A percentile compares a stretch with the other conserved stretches of the same genome.
These are phyloP conservation scores for Echites panduratus DNA, from an alignment of 257 asterid species.

Conservation along the genomic window DNA sequence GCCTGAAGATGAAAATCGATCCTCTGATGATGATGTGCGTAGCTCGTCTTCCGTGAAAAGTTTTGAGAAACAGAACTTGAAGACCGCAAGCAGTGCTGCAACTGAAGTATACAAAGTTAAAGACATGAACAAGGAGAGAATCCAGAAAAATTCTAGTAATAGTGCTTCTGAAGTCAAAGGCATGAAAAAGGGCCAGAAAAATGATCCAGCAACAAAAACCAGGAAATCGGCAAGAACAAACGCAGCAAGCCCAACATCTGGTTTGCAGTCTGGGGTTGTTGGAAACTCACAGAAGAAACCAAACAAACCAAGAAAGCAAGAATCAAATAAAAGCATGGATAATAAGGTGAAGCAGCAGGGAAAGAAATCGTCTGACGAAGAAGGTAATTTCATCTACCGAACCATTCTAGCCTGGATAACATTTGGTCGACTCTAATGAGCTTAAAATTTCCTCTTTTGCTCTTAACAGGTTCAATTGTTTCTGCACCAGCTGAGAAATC, in stretches of 20 bases:
- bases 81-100: conserved; percentile 29
- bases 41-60: conserved; percentile 51
- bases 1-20: conserved; percentile 47
- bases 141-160: conserved; percentile 29
- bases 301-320: conserved; percentile 52
- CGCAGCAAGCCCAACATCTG: conserved; percentile 32
- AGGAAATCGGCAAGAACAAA: conserved; percentile 37
- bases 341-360: conserved; percentile 51
- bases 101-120: conserved; percentile 30
- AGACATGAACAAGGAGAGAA: conserved; percentile 25
- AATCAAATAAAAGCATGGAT: conserved; percentile 22
- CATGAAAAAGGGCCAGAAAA: conserved; percentile 30
- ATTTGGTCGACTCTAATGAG: neutral
- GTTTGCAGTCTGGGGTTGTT: conserved; percentile 31
- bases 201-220: conserved; percentile 30
- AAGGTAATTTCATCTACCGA: conserved; percentile 34
- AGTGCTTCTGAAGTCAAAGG: conserved; percentile 32
- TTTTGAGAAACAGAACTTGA: conserved; percentile 42
- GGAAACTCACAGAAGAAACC: conserved; percentile 41
- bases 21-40: conserved; percentile 59
- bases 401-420: neutral
- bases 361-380: conserved; percentile 40
- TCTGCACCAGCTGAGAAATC: conserved; percentile 35
- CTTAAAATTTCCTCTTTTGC: conserved; percentile 1
- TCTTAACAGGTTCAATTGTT: conserved; percentile 34